Base-by-base conservation (phyloP, 768 basidiomycete species). In the Russula vinacea region DNA sequence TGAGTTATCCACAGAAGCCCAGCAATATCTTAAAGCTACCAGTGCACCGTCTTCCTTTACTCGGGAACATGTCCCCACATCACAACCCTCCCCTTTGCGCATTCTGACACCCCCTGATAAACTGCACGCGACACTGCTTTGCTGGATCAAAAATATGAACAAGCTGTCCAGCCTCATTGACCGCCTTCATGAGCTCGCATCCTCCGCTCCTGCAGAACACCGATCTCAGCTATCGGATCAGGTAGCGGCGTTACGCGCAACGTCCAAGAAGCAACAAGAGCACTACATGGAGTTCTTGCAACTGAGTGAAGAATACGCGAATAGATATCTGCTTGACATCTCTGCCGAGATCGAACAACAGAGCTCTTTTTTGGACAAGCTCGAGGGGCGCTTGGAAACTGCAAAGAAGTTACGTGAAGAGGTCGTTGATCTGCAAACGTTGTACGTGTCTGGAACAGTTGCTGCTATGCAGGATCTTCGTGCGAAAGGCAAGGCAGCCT, bases 101-200 rank as follows among this genome's bases (percentile, higher is more conserved):
- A 49, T 6, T 49, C 24, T 13, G 5, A 24, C 3, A 22, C n/a
- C 35, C 35, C 35, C 35, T 5, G 32, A 54, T 19, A 35, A 11
- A 33, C 7, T 54, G n/a, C 53, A 37, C 24, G 6, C 53, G 33
- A 56, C 40, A 32, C 55, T 56, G 40, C 42, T 26, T 11, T 42
- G 17, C 55, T 56, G 55, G 55, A 26, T 56, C 26, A 42, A 56
- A 17, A 29, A 56, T 7, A 42, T 29, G 39, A 42, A 42, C 16
- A 29, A 42, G 7, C 26, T 42, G 22, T 29, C 40, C 2, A 2
- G 8, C 11, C 17, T 56, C 5, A 42, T 56, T 56, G 26, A 42
- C 40, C 40, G 5, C 16, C 24, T 42, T 19, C 26, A 56, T 6
- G 26, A 56, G n/a, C 55, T 56, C 26, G 55, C 40, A 26, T 56